A percentile compares a stretch with the other conserved stretches of the same genome.
Evolutionary conservation across 345 rosid genomes (phyloP).

Genomic region (Linum trigynum): DNA sequence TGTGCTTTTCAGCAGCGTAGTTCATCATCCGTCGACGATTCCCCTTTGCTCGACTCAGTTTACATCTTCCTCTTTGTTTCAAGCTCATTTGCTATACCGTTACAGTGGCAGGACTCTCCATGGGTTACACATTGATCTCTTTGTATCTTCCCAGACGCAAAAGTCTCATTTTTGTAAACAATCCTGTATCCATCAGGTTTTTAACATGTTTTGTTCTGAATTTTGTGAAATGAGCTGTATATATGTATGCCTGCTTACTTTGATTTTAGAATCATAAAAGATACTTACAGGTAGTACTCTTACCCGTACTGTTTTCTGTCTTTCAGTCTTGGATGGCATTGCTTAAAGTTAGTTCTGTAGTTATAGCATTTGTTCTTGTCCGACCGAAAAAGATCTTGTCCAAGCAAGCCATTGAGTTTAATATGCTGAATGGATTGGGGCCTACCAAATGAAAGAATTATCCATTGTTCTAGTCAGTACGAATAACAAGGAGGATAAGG

Average conservation of each 20-base stretch:
- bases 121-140: slow-evolving; percentile 1
- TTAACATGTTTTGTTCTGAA: not conserved
- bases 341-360: too few relatives aligned
- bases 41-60: slow-evolving; percentile 7
- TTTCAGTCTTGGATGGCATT: too few relatives aligned
- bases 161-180: slow-evolving; percentile 10
- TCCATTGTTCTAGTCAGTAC: too few relatives aligned
- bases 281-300: not conserved
- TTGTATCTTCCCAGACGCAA: not conserved
- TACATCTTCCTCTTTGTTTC: not conserved
- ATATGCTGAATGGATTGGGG: too few relatives aligned
- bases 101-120: slow-evolving; percentile 3
- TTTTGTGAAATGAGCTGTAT: not conserved
- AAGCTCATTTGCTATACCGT: not conserved
- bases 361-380: too few relatives aligned
- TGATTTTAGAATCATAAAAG: not conserved
- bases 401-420: too few relatives aligned
- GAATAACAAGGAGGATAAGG: too few relatives aligned
- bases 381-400: too few relatives aligned
- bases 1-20: slow-evolving; percentile 10
- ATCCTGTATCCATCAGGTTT: not conserved
- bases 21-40: slow-evolving; percentile 29
- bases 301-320: too few relatives aligned
- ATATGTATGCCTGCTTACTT: not conserved
- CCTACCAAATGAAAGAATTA: too few relatives aligned